Conservation (phyloP, 2,329 filamentous ascomycete genomes). For the Fusarium torreyae region DNA sequence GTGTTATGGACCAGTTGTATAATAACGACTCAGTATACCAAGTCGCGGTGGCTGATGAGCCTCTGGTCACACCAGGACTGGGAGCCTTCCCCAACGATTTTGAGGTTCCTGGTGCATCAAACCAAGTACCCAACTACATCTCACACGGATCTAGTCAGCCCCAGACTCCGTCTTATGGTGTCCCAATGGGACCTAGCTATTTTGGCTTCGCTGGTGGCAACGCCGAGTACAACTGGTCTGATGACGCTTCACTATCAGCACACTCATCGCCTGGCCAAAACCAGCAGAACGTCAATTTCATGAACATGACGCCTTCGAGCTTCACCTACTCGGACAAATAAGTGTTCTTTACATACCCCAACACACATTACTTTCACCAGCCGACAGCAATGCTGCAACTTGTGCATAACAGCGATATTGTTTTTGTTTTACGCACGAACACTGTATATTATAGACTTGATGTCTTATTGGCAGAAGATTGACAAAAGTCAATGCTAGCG, state of each 20-base stretch:
- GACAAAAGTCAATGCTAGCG: slow-evolving; percentile 27
- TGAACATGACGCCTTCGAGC: slow-evolving; percentile 54
- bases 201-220: slow-evolving; percentile 57
- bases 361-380: slow-evolving; percentile 5
- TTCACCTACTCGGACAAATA: slow-evolving; percentile 48
- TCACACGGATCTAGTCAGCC: slow-evolving; percentile 61
- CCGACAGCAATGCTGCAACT: slow-evolving; percentile 14
- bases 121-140: slow-evolving; percentile 62
- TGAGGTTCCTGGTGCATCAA: slow-evolving; percentile 60
- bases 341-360: slow-evolving; percentile 4
- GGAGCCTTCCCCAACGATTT: slow-evolving; percentile 63
- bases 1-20: slow-evolving; percentile 60
- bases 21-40: slow-evolving; percentile 59
- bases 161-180: slow-evolving; percentile 63
- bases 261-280: slow-evolving; percentile 54
- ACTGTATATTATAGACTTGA: slow-evolving; percentile 45
- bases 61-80: slow-evolving; percentile 64
- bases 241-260: slow-evolving; percentile 58
- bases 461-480: slow-evolving; percentile 18
- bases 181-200: slow-evolving; percentile 61
- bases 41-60: slow-evolving; percentile 62
- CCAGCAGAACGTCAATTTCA: slow-evolving; percentile 54
- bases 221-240: slow-evolving; percentile 68
- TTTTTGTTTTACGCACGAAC: slow-evolving; percentile 12
- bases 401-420: slow-evolving; percentile 40